Evolutionary conservation across 176 grass and related monocot genomes (phyloP).

Genomic region (Cenchrus americanus): DNA sequence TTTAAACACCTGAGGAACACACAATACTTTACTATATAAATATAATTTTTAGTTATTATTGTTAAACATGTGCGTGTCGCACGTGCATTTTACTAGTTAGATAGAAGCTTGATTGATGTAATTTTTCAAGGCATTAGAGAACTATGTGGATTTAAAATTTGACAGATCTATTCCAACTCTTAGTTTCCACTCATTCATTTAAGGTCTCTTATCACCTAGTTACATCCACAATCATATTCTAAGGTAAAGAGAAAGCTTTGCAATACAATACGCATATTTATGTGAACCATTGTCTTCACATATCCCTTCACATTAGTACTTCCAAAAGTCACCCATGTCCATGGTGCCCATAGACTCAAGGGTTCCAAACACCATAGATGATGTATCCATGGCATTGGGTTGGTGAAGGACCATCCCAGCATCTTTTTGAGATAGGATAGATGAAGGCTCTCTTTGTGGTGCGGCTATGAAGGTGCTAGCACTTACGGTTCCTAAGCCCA

Average conservation of each 20-base stretch:
- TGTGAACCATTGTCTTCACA: neutral
- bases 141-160: no score
- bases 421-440: neutral
- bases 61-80: no score
- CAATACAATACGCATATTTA: neutral
- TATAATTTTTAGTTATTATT: no score
- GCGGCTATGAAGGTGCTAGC: neutral
- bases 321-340: conserved; percentile 27
- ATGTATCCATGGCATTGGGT: conserved; percentile 30
- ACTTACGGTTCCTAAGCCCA: neutral
- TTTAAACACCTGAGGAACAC: no score
- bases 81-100: no score
- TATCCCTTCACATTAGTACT: neutral
- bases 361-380: neutral
- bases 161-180: no score
- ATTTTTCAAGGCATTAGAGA: no score
- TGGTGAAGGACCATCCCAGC: neutral
- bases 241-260: neutral
- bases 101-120: no score
- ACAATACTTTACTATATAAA: no score
- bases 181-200: neutral
- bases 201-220: neutral
- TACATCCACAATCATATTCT: neutral
- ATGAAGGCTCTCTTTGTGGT: neutral
- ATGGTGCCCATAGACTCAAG: neutral